phyloP scores from a whole-genome alignment of 176 grass and related monocot species.

The Oryza brachyantha region DNA sequence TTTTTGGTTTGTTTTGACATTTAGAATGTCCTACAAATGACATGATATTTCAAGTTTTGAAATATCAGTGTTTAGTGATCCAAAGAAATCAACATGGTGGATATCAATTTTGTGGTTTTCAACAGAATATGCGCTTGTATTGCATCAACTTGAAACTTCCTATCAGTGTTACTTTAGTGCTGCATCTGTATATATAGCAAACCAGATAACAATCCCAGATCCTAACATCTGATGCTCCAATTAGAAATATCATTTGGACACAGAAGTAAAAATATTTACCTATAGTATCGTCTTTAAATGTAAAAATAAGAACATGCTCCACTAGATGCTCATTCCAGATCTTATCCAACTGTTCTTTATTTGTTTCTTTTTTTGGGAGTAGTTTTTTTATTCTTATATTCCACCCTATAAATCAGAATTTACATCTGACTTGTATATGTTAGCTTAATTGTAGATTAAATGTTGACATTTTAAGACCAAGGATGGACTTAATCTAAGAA shows the following conservation, averaged over 20 bases:
- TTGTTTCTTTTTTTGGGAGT: not conserved
- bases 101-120: conserved; percentile 10
- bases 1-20: not conserved
- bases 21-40: not conserved
- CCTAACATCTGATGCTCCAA: not conserved
- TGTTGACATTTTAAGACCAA: not conserved
- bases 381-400: not conserved
- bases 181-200: not conserved
- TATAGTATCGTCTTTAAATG: not conserved
- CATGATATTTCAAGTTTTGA: not conserved
- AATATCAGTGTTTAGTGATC: not conserved
- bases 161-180: not conserved
- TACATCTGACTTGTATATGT: not conserved
- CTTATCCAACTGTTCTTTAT: too few species aligned
- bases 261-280: not conserved
- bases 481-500: not conserved
- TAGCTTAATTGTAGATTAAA: not conserved
- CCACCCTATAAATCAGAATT: not conserved
- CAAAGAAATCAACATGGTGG: not conserved
- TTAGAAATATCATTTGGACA: not conserved
- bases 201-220: not conserved
- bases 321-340: too few species aligned
- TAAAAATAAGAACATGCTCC: not conserved
- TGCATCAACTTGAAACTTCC: not conserved
- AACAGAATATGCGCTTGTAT: not conserved